These are phyloP conservation scores for Apostasia shenzhenica DNA, from an alignment of 106 monocot genomes.

Conservation along the genomic window DNA sequence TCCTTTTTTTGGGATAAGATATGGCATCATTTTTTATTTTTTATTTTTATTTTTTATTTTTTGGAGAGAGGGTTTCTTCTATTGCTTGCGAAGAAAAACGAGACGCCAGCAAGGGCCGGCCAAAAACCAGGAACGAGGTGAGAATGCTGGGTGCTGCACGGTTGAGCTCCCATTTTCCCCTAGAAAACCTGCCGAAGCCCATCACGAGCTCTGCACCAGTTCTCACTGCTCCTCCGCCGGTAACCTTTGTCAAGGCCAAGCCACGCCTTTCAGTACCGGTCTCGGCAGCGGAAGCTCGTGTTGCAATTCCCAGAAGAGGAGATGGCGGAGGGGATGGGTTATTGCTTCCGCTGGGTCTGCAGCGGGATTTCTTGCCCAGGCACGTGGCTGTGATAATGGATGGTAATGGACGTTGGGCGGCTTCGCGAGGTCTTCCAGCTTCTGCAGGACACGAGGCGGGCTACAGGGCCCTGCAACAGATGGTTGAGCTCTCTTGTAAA, in stretches of 20 bases:
- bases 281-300: not conserved
- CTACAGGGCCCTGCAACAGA: slow-evolving; percentile 32
- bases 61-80: no score
- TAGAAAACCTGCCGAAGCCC: not conserved
- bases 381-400: slow-evolving; percentile 65
- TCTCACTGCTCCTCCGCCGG: not conserved
- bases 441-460: slow-evolving; percentile 61
- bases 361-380: slow-evolving; percentile 24
- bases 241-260: not conserved
- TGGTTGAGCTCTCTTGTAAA: slow-evolving; percentile 31
- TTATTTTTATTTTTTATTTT: no score
- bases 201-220: not conserved
- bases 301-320: not conserved
- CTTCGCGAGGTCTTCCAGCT: slow-evolving; percentile 18
- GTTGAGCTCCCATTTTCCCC: not conserved
- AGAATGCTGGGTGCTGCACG: not conserved
- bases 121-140: not conserved
- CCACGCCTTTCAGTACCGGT: not conserved
- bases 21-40: no score
- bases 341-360: slow-evolving; percentile 20
- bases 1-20: no score
- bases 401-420: slow-evolving; percentile 50
- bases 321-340: not conserved
- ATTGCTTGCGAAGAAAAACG: no score
- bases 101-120: no score